A percentile compares a stretch with the other conserved stretches of the same genome.
phyloP scores from a whole-genome alignment of 2,329 filamentous ascomycete genomes.

The Macrophomina tecta region DNA sequence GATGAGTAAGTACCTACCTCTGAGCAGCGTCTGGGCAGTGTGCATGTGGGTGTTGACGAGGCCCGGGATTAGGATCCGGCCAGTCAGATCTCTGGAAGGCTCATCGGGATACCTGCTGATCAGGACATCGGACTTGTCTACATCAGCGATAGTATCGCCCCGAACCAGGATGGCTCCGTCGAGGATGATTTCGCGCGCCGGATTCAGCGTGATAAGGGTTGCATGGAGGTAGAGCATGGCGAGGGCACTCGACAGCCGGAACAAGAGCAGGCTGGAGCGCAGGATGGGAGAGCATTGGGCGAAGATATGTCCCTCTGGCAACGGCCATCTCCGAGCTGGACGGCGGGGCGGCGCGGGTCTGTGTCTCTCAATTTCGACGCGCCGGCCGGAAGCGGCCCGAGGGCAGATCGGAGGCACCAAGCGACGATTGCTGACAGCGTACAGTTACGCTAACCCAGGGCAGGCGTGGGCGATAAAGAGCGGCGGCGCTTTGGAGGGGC shows the following conservation, averaged over 20 bases:
- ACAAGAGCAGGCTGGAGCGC: not conserved
- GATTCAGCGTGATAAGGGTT: slow-evolving; percentile 60
- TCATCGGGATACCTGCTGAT: slow-evolving; percentile 39
- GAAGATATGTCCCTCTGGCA: slow-evolving; percentile 3
- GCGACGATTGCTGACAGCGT: not conserved
- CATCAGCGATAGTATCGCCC: slow-evolving; percentile 48
- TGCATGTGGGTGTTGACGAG: slow-evolving; percentile 60
- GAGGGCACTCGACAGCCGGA: not conserved
- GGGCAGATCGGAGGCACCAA: not conserved
- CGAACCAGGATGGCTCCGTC: slow-evolving; percentile 55
- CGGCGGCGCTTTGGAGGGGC: not conserved
- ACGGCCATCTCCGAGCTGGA: slow-evolving; percentile 2
- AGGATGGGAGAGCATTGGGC: not conserved
- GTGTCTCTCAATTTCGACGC: not conserved
- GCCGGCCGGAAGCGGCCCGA: slow-evolving; percentile 22
- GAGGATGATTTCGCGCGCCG: slow-evolving; percentile 51
- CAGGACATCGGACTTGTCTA: slow-evolving; percentile 50
- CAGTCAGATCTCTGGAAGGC: slow-evolving; percentile 43
- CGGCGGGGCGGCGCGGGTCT: not conserved
- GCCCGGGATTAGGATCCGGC: slow-evolving; percentile 57
- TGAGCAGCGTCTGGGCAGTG: slow-evolving; percentile 56
- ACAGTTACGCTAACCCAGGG: not conserved
- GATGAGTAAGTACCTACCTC: slow-evolving; percentile 48
- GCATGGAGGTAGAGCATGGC: slow-evolving; percentile 56
- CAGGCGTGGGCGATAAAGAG: not conserved